Evolutionary conservation across 2,329 filamentous ascomycete genomes (phyloP).

Genomic region (Orbilia blumenaviensis): DNA sequence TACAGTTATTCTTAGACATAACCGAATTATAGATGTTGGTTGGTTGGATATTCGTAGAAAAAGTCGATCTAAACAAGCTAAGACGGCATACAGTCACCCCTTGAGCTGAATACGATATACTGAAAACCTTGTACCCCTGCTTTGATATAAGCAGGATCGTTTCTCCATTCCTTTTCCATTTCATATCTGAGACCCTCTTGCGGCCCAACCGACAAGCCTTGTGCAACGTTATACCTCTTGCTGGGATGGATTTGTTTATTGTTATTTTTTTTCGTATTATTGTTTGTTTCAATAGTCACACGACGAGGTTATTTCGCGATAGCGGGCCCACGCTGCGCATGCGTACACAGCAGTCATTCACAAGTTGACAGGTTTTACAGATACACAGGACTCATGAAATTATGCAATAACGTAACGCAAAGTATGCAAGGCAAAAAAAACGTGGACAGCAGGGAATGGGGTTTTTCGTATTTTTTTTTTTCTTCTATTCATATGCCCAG

Average conservation of each 20-base stretch:
- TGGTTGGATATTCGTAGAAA: slow-evolving; percentile 11
- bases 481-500: neutral
- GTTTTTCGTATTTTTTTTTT: neutral
- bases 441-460: slow-evolving; percentile 32
- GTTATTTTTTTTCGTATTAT: no score
- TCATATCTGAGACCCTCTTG: neutral
- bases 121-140: slow-evolving; percentile 1
- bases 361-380: neutral
- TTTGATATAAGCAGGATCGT: neutral
- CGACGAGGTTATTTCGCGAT: neutral
- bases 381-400: neutral
- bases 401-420: slow-evolving; percentile 3
- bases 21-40: neutral
- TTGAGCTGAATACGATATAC: slow-evolving; percentile 12
- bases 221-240: neutral
- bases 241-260: neutral
- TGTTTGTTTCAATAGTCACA: no score
- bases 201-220: neutral
- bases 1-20: slow-evolving; percentile 10
- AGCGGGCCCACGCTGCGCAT: neutral
- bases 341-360: neutral
- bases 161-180: neutral
- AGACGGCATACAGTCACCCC: neutral
- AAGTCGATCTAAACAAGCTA: no score
- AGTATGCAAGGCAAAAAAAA: slow-evolving; percentile 22